Base-by-base conservation (phyloP, 2,329 filamentous ascomycete genomes). In the Penicillium sp. region DNA sequence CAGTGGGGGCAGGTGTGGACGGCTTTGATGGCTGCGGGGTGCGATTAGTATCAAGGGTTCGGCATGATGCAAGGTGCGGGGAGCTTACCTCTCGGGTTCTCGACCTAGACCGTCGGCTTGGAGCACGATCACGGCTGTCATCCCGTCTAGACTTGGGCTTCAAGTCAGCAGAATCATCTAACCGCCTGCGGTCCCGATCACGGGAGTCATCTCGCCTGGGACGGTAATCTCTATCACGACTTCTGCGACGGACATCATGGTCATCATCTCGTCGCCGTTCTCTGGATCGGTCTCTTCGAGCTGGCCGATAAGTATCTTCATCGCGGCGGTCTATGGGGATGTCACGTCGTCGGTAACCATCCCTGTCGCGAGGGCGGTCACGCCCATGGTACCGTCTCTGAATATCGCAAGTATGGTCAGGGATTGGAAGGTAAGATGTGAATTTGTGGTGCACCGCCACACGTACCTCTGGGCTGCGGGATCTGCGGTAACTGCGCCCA, bases 171-270 rank as follows among this genome's bases (percentile, higher is more conserved):
- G 88, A 88, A 74, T 82, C 84, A 73, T 88, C 88, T 73, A 84
- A 84, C 70, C 84, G 84, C 65, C 80, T 82, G 71, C 81, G 82
- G 69, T 76, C 78, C 71, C 82, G 83, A 69, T 90, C 88, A 73
- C 83, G 84, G 72, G 86, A 90, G 68, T 87, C 87, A 75, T 90
- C 89, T 82, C 87, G 86, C 78, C 86, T 87, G 67, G 78, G 76
- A 70, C 86, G 86, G 67, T 84, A 79, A 66, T 89, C 86, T 71
- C 86, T 80, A 50, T 91, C 89, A 66, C 87, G 84, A 73, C 87
- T 87, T 70, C 84, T 78, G 54, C 80, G 80, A 57, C 83, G 80
- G 58, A 82, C 80, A 63, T 87, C 82, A 64, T 82, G 81, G 43
- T 84, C 83, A 57, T 77, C 74, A 59, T 81, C 82, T 66, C 85